Conservation (phyloP, 2,329 filamentous ascomycete species). For the Pseudogymnoascus sp. region DNA sequence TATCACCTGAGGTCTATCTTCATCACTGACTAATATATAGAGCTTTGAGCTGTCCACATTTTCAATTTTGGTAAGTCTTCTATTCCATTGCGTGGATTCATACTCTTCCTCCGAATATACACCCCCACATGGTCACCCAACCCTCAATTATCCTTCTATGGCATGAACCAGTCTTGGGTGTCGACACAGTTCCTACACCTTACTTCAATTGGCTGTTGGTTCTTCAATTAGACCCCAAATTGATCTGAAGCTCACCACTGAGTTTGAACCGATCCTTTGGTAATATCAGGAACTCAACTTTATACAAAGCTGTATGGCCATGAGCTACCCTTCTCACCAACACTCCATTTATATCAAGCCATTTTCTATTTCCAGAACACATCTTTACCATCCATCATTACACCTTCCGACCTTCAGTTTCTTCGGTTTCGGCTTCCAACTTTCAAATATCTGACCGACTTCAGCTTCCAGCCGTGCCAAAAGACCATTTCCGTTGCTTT, state of each 20-base stretch:
- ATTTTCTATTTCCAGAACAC: not conserved
- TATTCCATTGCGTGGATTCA: not conserved
- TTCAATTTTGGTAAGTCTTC: not conserved
- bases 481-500: not conserved
- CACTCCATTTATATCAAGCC: conserved; percentile 11
- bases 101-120: not conserved
- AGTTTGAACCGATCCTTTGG: not conserved
- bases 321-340: not conserved
- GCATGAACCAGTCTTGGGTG: not conserved
- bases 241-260: not conserved
- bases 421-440: not conserved
- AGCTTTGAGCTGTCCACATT: not conserved
- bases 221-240: not conserved
- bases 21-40: conserved; percentile 4
- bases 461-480: not conserved
- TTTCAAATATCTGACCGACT: not conserved
- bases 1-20: not conserved
- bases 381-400: not conserved
- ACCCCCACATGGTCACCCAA: not conserved
- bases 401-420: not conserved
- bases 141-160: not conserved
- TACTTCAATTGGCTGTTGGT: not conserved
- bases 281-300: not conserved
- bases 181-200: not conserved
- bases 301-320: not conserved